A percentile compares a stretch with the other conserved stretches of the same genome.
phyloP scores from a whole-genome alignment of 148 eudicot species.

The Spergularia marina region DNA sequence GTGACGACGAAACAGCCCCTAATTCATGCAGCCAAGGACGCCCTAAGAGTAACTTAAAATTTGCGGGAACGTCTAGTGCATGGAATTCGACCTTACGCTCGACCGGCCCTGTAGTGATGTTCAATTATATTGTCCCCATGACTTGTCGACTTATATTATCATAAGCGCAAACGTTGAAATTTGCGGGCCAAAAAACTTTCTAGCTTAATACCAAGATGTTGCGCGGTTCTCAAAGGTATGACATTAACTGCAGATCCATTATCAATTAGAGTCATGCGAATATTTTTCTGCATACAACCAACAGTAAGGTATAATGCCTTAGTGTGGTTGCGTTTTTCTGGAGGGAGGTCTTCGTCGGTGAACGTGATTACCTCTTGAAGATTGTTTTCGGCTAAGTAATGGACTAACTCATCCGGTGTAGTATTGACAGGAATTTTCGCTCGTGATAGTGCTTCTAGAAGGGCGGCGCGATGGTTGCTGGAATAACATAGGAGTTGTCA shows the following conservation, averaged over 20 bases:
- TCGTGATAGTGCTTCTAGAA: no score
- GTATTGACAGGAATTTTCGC: no score
- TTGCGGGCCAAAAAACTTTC: background rate
- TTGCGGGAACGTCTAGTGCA: background rate
- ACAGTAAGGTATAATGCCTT: background rate
- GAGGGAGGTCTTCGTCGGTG: background rate
- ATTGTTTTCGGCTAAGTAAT: no score
- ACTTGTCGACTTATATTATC: background rate
- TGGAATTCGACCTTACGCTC: background rate
- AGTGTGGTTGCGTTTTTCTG: background rate
- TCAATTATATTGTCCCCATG: background rate
- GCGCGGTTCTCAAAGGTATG: background rate
- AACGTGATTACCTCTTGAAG: background rate
- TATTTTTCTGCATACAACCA: background rate
- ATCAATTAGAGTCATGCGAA: background rate
- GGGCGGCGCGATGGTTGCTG: no score
- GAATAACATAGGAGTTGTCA: no score
- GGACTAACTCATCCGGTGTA: no score
- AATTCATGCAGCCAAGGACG: background rate
- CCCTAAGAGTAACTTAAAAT: background rate
- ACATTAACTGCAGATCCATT: background rate
- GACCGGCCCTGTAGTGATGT: background rate
- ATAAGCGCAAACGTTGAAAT: background rate
- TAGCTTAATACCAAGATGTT: background rate
- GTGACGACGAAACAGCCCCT: background rate